A percentile compares a stretch with the other conserved stretches of the same genome.
These are phyloP conservation scores for Silene conica DNA, from an alignment of 148 eudicot species.

Conservation along the genomic window DNA sequence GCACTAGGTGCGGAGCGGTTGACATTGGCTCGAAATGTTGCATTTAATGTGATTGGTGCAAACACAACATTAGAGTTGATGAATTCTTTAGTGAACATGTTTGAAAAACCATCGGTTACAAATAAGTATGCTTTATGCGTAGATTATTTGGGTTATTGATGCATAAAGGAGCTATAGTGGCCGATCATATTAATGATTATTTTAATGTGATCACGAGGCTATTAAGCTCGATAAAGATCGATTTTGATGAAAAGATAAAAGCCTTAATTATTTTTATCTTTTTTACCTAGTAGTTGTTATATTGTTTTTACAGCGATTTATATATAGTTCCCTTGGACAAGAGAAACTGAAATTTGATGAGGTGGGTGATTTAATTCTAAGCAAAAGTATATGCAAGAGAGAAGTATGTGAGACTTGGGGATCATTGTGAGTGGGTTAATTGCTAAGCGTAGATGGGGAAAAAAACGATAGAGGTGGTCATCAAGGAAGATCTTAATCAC, in stretches of 20 bases:
- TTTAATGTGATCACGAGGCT: conserved; percentile 3
- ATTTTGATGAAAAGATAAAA: background rate
- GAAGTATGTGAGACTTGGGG: background rate
- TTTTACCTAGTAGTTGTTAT: background rate
- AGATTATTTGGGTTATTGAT: background rate
- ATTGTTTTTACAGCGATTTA: background rate
- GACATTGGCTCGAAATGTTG: background rate
- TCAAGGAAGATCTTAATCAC: background rate
- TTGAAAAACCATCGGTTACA: background rate
- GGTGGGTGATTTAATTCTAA: background rate
- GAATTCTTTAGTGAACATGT: background rate
- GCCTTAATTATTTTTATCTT: background rate
- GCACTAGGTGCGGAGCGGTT: background rate
- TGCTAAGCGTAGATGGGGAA: background rate
- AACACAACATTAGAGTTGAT: background rate
- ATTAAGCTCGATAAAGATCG: background rate
- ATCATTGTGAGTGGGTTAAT: background rate
- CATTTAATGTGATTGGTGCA: no score
- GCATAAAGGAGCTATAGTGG: background rate
- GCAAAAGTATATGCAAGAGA: background rate
- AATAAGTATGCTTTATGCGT: background rate
- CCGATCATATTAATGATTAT: conserved; percentile 3
- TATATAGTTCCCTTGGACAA: background rate
- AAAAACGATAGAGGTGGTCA: background rate
- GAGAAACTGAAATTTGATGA: background rate